Base-by-base conservation (phyloP, 2,329 filamentous ascomycete genomes). In the Alternaria solani region DNA sequence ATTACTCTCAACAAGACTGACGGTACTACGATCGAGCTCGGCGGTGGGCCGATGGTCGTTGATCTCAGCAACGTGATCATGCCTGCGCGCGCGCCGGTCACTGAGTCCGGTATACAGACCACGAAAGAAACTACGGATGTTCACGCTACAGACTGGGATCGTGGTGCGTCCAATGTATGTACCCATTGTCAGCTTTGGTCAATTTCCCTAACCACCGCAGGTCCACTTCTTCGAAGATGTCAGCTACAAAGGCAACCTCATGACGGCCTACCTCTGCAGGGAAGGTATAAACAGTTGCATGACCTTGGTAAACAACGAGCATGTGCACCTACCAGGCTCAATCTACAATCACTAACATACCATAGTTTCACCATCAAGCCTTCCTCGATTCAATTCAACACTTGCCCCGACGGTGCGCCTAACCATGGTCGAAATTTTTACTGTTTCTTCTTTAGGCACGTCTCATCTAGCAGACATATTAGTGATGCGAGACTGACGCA, bases 31-130 rank as follows among this genome's bases (percentile, higher is more conserved):
- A 42, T 55, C 28, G 52, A 46, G 34, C 30, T 55, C 16, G 4
- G 41, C 28, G 52, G 46, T 23, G 30, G 26, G 41, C 52, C 52
- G 7, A 46, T 28, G 42, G 36, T 46, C 11, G 20, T 55, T 41
- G 51, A 55, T 18, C 30, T 44, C 51, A 46, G 51, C 41, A 25
- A 46, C 2, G 51, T 55, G 39, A 55, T 55, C 51, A 32, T 44
- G 7, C 52, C 52, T 51, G 23, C n/a, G 23, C 23, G 23, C 4
- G 34, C 34, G 2, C 25, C 16, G 11, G 46, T 34, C 4, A 36
- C 18, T 20, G 20, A 23, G 20, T 49, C 30, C 14, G n/a, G 32
- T 14, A 9, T 36, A 20, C 8, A 36, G 20, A 34, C 16, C 1
- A 36, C 7, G 12, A 9, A 20, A 5, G 20, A 36, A 7, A 11